Evolutionary conservation across 805 yeast species (phyloP), one percentile per base, ranked within the genome.

Genomic region (Wickerhamiella azymoides): DNA sequence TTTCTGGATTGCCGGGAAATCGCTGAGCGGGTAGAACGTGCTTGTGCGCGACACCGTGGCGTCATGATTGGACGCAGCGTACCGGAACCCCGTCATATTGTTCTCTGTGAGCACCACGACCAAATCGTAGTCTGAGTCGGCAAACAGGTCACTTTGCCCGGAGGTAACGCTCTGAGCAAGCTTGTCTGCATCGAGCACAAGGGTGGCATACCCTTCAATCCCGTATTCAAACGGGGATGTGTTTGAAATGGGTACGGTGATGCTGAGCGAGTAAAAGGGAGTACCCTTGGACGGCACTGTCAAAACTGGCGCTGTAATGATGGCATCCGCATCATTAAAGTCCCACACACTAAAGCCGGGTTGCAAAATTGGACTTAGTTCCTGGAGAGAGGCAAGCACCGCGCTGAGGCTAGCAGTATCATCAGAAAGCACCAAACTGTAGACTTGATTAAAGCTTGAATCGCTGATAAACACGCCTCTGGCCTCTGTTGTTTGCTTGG

Each of bases 1-100:
- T 13, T 42, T 46, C 10, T 42, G 38, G 3, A 51, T 42, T 10
- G 57, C 54, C 3, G 57, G 57, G 39, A 42, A 54, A 1, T 40
- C 38, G 1, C 43, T 14, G 25, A 49, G 36, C 0, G 50, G 47
- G 38, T 46, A 47, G 13, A 42, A 19, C 19, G 39, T 14, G 21
- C 33, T n/a, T 11, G 36, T 14, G 24, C 30, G 36, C n/a, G 38
- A 25, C 1, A 32, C 24, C 2, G 7, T 8, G 10, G 17, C 10
- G 26, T 24, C 19, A 3, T 9, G 6, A 27, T 36, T 37, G n/a
- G 35, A n/a, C n/a, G 39, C 46, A 8, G 46, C 43, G 25, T 40
- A 40, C 14, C 33, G 2, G n/a, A 40, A 40, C 19, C 43, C 43
- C 9, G 21, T 13, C n/a, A 21, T 16, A 5, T 26, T 26, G 14